Evolutionary conservation across 495 filamentous ascomycete genomes (phyloP), one percentile per base, ranked within the genome.

Genomic region (Glarea lozoyensis): DNA sequence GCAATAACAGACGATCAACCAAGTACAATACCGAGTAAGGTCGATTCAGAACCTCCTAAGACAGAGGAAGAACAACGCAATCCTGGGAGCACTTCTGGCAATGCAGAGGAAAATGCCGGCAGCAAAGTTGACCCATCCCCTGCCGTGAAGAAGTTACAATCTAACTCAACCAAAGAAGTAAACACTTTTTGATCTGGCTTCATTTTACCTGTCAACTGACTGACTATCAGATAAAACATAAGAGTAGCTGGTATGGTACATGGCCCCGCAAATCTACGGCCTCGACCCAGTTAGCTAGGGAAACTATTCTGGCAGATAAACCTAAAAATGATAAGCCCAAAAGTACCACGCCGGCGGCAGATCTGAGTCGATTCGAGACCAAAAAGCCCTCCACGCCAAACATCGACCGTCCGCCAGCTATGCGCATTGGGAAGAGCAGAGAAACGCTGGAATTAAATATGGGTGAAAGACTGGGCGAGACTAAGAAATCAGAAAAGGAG

Each of bases 221-320:
- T n/a, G n/a, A n/a, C n/a, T n/a, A n/a, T n/a, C 50, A 45, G 10
- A 48, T 19, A 50, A 51, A 24, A 12, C 49, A 9, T 71, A 9
- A 66, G 64, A 24, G 37, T 29, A 74, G 73, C 37, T 89, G 76
- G 77, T 77, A 77, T 39, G 73, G 73, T 23, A 76, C 73, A n/a
- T 78, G 81, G 81, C 76, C 82, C 18, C 69, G 54, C 27, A 89
- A 89, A 59, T 81, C 84, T 19, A 67, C 71, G 27, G 73, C 84
- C 35, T 79, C 84, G 40, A 87, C 79, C 37, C 74, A 84, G 62
- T 74, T 87, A 58, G 83, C 81, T 43, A 79, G 78, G 58, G 83
- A 89, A 64, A 85, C 79, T 40, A 85, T 88, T 24, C 70, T 81
- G 42, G 54, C 54, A 48, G 42, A 82, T 73, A 49, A 65, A 62